phyloP scores from a whole-genome alignment of 371 early-diverging fungal genomes.

The Vairimorpha necatrix region DNA sequence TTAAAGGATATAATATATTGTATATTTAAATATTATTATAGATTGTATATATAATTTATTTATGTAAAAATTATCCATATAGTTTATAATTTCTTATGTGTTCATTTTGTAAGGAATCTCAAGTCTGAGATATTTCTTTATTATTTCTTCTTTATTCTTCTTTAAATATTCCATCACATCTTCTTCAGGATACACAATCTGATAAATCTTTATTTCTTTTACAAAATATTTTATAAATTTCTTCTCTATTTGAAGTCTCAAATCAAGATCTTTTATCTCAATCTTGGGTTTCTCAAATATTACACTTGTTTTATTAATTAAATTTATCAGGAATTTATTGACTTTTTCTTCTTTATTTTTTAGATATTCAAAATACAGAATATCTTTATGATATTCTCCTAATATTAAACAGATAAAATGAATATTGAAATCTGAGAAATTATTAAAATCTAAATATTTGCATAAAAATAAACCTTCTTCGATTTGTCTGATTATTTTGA shows the following conservation, averaged over 20 bases:
- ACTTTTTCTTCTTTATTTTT: not conserved
- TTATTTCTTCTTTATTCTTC: conserved; percentile 10
- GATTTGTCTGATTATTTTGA: not conserved
- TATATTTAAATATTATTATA: not conserved
- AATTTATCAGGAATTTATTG: not conserved
- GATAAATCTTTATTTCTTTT: not conserved
- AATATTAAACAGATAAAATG: not conserved
- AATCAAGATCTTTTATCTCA: not conserved
- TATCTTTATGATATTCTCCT: not conserved
- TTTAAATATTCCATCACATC: not conserved
- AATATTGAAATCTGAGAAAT: not conserved
- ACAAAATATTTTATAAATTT: not conserved
- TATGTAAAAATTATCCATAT: too few relatives aligned
- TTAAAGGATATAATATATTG: not conserved
- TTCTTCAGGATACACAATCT: conserved; percentile 1
- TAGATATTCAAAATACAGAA: not conserved
- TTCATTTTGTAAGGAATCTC: not conserved
- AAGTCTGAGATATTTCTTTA: not conserved
- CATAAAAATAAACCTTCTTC: not conserved
- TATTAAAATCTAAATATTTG: not conserved
- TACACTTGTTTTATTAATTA: conserved; percentile 1
- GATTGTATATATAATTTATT: too few relatives aligned
- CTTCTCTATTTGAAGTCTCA: conserved; percentile 2
- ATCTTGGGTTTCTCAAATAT: not conserved
- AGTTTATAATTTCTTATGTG: too few relatives aligned